Percentiles rank a stretch among this genome's conserved stretches.
phyloP scores from a whole-genome alignment of 2,329 filamentous ascomycete species.

The Fusarium marasasianum region DNA sequence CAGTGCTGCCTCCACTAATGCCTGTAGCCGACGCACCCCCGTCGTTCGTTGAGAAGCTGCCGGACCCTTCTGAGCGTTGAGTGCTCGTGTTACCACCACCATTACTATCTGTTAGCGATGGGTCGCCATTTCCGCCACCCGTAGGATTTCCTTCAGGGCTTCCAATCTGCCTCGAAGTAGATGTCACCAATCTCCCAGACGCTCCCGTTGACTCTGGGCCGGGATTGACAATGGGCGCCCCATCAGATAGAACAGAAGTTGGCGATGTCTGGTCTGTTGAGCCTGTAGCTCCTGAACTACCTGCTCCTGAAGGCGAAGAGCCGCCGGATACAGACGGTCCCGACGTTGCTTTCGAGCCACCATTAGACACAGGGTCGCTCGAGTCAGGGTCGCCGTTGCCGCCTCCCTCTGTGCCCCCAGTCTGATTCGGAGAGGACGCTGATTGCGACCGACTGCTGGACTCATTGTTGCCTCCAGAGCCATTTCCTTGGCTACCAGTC shows the following conservation, averaged over 20 bases:
- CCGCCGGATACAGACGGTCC: neutral
- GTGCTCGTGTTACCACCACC: neutral
- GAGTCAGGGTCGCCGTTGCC: neutral
- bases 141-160: neutral
- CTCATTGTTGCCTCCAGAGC: neutral
- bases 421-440: neutral
- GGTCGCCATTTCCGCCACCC: neutral
- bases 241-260: neutral
- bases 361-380: neutral
- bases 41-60: neutral
- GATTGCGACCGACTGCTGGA: neutral
- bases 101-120: neutral
- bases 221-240: neutral
- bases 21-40: neutral
- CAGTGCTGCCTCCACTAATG: neutral
- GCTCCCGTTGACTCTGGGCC: neutral
- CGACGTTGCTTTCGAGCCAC: neutral
- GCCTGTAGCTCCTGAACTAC: neutral
- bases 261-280: neutral
- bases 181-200: neutral
- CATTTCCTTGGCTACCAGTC: neutral
- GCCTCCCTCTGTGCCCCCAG: neutral
- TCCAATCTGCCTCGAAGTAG: neutral
- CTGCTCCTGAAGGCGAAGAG: neutral
- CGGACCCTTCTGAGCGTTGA: neutral